Base-by-base conservation (phyloP, 179 eudicot genomes). In the Actinidia arguta region DNA sequence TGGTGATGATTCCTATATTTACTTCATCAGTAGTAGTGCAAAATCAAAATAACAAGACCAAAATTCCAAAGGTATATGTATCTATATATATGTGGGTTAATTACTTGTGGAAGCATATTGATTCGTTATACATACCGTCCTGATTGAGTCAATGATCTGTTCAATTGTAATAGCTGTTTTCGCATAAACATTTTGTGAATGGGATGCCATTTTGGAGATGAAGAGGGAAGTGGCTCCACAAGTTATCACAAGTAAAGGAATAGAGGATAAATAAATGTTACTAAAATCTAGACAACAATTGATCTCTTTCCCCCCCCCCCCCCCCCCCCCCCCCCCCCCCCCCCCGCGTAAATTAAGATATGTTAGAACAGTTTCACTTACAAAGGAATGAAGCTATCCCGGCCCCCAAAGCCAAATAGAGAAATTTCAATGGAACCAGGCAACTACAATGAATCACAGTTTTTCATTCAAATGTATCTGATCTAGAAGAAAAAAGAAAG, bases 321-420 rank as follows among this genome's bases (percentile, higher is more conserved):
- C 66, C 87, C 89, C 94, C 92, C 91, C 95, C 97, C 92, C 68
- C 92, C 93, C 97, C 92, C 95, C 92, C 25, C 44, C 64, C 70
- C 36, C 18, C 44, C 62, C n/a, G 14, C 25, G 5, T 24, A n/a
- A 69, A 71, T 54, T 16, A 0, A 68, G 48, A 42, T 20, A 4
- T 0, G 52, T 48, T 50, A 24, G 17, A 80, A 39, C 42, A 39
- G 42, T 39, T 73, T 39, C 76, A 82, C 97, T 90, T 91, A 95
- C 99, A 97, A 54, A 96, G 89, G 82, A 92, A 96, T 69, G 97
- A 91, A 75, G 96, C 93, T 4, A 76, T 77, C 13, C 93, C 98
- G 31, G 84, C 83, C 75, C 95, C 98, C 42, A 92, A 17, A 46
- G 95, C 97, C 88, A 96, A 76, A 82, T 96, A 96, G 63, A 93